Evolutionary conservation across 2,329 filamentous ascomycete genomes (phyloP).

Genomic region (Chrysoporthe austroafricana): DNA sequence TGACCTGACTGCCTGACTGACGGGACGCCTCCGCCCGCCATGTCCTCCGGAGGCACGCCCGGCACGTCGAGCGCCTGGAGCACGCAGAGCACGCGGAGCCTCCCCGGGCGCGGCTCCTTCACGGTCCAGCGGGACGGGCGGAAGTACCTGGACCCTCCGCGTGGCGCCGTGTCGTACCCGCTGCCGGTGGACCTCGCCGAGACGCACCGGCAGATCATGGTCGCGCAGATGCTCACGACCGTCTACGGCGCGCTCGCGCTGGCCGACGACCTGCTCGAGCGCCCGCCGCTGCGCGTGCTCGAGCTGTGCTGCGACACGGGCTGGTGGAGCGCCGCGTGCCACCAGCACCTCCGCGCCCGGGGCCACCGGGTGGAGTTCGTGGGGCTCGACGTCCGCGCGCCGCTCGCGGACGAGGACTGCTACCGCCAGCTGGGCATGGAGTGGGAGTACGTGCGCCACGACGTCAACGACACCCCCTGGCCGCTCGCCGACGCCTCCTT

Average conservation of each 20-base stretch:
- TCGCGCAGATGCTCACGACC: conserved; percentile 59
- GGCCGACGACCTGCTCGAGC: conserved; percentile 9
- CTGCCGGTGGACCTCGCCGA: conserved; percentile 66
- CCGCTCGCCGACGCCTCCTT: conserved; percentile 39
- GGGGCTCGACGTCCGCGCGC: conserved; percentile 34
- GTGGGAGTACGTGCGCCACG: conserved; percentile 64
- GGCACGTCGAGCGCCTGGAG: not conserved
- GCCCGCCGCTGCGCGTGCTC: conserved; percentile 57
- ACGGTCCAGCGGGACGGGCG: not conserved
- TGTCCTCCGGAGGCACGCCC: not conserved
- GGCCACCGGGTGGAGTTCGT: conserved; percentile 34
- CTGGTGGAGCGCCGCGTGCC: conserved; percentile 57
- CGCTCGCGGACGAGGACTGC: not conserved
- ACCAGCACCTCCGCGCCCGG: conserved; percentile 32
- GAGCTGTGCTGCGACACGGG: conserved; percentile 66
- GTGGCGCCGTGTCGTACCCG: conserved; percentile 54
- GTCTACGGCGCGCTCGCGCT: conserved; percentile 54
- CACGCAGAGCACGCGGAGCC: not conserved
- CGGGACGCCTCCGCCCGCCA: not conserved
- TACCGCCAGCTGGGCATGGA: conserved; percentile 31
- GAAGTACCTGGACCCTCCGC: not conserved
- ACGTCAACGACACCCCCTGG: conserved; percentile 59
- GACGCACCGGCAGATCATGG: conserved; percentile 64
- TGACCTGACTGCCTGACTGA: too few species aligned
- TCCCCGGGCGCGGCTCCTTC: not conserved